Evolutionary conservation across 2,329 filamentous ascomycete species (phyloP).

Genomic region (Penicillium sp.): DNA sequence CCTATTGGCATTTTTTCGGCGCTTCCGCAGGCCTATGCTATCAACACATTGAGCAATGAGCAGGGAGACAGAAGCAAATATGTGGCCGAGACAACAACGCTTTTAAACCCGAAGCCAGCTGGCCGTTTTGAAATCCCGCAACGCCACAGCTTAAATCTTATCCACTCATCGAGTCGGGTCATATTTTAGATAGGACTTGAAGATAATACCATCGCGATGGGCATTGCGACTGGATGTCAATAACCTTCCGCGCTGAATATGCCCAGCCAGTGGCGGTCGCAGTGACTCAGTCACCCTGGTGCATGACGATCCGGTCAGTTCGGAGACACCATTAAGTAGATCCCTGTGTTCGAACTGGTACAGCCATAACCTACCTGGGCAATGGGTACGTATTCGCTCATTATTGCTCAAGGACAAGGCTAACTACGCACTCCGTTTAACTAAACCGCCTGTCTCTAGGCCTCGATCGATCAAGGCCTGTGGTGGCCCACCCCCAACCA

Average conservation of each 20-base stretch:
- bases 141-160: background rate
- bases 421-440: background rate
- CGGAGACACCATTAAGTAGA: constrained; percentile 2
- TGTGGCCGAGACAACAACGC: background rate
- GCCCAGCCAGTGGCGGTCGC: background rate
- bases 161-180: background rate
- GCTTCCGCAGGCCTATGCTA: background rate
- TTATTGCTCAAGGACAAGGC: background rate
- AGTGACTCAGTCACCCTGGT: background rate
- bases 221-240: background rate
- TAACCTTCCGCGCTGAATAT: background rate
- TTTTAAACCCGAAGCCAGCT: background rate
- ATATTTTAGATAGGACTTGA: background rate
- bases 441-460: background rate
- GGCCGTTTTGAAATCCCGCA: background rate
- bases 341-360: background rate
- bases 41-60: background rate
- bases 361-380: background rate
- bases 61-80: background rate
- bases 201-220: background rate
- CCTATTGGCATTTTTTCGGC: background rate
- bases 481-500: too few relatives aligned
- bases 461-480: background rate
- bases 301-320: constrained; percentile 1
- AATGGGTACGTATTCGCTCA: background rate